Evolutionary conservation across 2,329 filamentous ascomycete genomes (phyloP).

Genomic region (Aureobasidium uvarum): DNA sequence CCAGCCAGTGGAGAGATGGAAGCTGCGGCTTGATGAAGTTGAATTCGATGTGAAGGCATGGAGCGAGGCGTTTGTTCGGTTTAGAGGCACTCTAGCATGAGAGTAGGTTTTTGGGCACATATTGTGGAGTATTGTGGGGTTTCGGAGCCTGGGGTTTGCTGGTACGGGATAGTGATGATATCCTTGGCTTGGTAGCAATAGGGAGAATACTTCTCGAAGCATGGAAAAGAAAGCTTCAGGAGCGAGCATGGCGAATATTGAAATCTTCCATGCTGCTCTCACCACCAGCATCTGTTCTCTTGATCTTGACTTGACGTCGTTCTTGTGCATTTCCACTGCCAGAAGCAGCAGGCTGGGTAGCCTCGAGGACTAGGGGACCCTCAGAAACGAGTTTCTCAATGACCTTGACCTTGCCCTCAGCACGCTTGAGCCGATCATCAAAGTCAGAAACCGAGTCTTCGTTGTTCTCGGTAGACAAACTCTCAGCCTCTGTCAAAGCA

Average conservation of each 20-base stretch:
- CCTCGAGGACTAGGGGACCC: slow-evolving; percentile 29
- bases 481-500: slow-evolving; percentile 74
- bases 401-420: slow-evolving; percentile 78
- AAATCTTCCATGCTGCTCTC: slow-evolving; percentile 43
- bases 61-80: slow-evolving; percentile 16
- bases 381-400: slow-evolving; percentile 69
- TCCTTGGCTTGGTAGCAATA: slow-evolving; percentile 20
- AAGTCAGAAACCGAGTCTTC: slow-evolving; percentile 90
- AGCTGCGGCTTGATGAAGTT: slow-evolving; percentile 18
- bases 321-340: slow-evolving; percentile 16
- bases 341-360: neutral
- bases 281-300: slow-evolving; percentile 29
- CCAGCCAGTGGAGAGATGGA: slow-evolving; percentile 19
- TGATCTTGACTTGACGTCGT: slow-evolving; percentile 29
- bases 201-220: neutral
- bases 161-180: slow-evolving; percentile 5
- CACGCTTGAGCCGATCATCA: slow-evolving; percentile 82
- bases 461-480: slow-evolving; percentile 74
- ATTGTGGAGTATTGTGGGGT: slow-evolving; percentile 5
- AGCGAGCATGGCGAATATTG: slow-evolving; percentile 27
- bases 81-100: neutral
- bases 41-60: neutral
- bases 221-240: slow-evolving; percentile 8
- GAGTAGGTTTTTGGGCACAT: neutral
- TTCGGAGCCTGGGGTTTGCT: slow-evolving; percentile 15